A percentile compares a stretch with the other conserved stretches of the same genome.
These are phyloP conservation scores for Dictyostelium brefeldianum DNA, from an alignment of 78 protist genomes.

Conservation along the genomic window DNA sequence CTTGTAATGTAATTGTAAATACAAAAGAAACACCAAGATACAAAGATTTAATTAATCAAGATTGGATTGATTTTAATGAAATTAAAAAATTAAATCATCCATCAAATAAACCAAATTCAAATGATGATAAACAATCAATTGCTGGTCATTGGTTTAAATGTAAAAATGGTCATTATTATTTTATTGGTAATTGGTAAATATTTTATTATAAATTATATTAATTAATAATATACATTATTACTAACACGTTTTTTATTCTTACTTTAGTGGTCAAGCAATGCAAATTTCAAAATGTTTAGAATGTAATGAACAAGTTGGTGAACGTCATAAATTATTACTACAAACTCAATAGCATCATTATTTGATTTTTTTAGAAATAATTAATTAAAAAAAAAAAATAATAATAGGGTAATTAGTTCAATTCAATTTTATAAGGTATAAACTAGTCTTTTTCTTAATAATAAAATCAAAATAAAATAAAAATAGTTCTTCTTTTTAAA, in stretches of 20 bases:
- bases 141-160: slow-evolving; percentile 74
- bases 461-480: too few relatives aligned
- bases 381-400: too few relatives aligned
- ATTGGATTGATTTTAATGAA: slow-evolving; percentile 17
- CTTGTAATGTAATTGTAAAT: neutral
- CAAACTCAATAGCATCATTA: slow-evolving; percentile 1
- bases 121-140: slow-evolving; percentile 22
- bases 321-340: slow-evolving; percentile 12
- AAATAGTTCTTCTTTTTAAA: too few relatives aligned
- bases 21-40: neutral
- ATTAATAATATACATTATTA: too few relatives aligned
- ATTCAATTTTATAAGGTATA: too few relatives aligned
- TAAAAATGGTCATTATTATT: slow-evolving; percentile 57
- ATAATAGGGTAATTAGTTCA: too few relatives aligned
- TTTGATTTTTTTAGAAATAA: too few relatives aligned
- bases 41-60: slow-evolving; percentile 27
- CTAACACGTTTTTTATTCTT: too few relatives aligned
- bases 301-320: slow-evolving; percentile 83
- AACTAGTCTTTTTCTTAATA: too few relatives aligned
- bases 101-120: neutral
- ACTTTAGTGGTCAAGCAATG: slow-evolving; percentile 90
- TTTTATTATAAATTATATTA: too few relatives aligned
- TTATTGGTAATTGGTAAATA: slow-evolving; percentile 83
- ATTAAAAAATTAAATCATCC: slow-evolving; percentile 18
- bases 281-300: slow-evolving; percentile 49